Percentiles rank a stretch among this genome's conserved stretches.
phyloP scores from a whole-genome alignment of 352 stramenopile genomes.

The Phytophthora boehmeriae region DNA sequence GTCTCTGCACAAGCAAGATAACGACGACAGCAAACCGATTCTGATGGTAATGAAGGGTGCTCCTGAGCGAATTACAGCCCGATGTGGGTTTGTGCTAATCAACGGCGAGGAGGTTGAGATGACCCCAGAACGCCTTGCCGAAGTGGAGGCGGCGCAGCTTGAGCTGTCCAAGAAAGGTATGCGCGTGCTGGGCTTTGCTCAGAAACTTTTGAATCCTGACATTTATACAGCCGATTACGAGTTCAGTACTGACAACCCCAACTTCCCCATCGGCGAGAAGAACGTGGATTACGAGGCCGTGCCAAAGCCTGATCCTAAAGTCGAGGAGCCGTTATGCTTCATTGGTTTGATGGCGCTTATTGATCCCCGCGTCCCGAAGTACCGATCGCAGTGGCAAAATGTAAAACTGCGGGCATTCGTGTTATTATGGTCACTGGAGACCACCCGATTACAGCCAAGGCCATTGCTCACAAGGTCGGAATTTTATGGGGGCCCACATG shows the following conservation, averaged over 20 bases:
- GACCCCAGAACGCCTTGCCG: conserved; percentile 90
- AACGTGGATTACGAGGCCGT: conserved; percentile 80
- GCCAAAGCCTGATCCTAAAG: conserved; percentile 76
- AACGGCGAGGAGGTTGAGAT: conserved; percentile 78
- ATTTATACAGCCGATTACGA: conserved; percentile 64
- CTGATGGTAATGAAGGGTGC: conserved; percentile 96
- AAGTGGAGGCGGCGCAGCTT: conserved; percentile 58
- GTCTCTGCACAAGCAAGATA: conserved; percentile 83
- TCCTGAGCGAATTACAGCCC: conserved; percentile 94
- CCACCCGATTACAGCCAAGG: conserved; percentile 92
- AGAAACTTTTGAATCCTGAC: conserved; percentile 57
- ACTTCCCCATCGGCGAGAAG: conserved; percentile 86
- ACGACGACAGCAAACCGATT: conserved; percentile 62
- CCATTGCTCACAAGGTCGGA: conserved; percentile 94
- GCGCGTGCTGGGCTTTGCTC: conserved; percentile 68
- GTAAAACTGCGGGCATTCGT: conserved; percentile 92
- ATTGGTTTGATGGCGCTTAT: conserved; percentile 96
- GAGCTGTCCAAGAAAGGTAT: conserved; percentile 72
- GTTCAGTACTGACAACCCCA: conserved; percentile 76
- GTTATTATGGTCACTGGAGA: conserved; percentile 97
- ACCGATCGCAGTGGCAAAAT: conserved; percentile 88
- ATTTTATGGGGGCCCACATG: conserved; percentile 91
- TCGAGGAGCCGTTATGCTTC: conserved; percentile 85
- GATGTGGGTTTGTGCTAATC: conserved; percentile 88
- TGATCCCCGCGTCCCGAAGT: conserved; percentile 94